Conservation (phyloP, 2,329 filamentous ascomycete species). For the Aspergillus luchuensis region DNA sequence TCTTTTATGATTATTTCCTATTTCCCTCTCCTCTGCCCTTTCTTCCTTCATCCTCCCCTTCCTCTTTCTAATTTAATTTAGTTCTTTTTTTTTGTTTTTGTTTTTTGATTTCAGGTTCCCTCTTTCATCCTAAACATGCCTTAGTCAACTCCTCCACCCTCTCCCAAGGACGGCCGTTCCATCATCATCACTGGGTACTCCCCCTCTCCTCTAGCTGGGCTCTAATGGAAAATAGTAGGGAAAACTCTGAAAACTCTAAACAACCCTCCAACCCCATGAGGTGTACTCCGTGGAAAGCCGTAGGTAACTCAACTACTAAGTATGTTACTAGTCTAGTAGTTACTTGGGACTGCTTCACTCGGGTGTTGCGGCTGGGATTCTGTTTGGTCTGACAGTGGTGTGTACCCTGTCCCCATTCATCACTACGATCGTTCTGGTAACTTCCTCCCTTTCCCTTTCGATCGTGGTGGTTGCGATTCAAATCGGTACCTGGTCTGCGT, state of each 20-base stretch:
- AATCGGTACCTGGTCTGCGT: neutral
- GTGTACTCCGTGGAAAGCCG: neutral
- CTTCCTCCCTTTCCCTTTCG: neutral
- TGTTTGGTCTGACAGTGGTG: neutral
- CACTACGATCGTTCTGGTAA: neutral
- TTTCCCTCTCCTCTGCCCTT: no score
- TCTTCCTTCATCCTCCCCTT: no score
- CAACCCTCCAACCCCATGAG: neutral
- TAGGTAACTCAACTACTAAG: neutral
- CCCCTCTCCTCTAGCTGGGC: neutral
- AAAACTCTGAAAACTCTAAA: slow-evolving; percentile 13
- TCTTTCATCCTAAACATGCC: neutral
- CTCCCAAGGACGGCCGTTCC: neutral
- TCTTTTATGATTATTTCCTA: neutral
- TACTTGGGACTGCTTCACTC: neutral
- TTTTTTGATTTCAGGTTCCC: no score
- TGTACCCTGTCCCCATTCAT: neutral
- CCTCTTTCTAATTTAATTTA: no score
- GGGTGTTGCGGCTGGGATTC: slow-evolving; percentile 4
- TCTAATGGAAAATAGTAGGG: slow-evolving; percentile 4
- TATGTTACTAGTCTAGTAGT: neutral
- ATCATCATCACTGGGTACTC: neutral
- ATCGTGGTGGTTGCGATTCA: neutral
- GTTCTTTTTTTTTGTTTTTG: no score
- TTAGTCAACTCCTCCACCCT: neutral